Base-by-base conservation (phyloP, 1,139 yeast genomes). In the Blastobotrys buckinghamii region DNA sequence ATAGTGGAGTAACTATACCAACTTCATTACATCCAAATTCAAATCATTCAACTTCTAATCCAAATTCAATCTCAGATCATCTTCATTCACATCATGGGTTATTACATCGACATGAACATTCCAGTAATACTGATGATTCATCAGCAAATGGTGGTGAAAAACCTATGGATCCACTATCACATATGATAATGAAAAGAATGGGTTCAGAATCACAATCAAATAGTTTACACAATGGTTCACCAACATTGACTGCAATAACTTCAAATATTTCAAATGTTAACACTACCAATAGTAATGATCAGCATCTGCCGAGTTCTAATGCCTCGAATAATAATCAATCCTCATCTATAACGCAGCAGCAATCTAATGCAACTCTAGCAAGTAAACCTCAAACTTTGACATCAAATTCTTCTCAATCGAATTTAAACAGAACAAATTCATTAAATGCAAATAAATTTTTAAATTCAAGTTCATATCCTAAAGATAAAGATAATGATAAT, bases 131-230 rank as follows among this genome's bases (percentile, higher is more conserved):
- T 15, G 50, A 39, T 15, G 42, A 40, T 24, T 24, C 33, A 17
- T 34, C 30, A 8, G 26, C 27, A 24, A 13, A 13, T 12, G 5
- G 5, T 29, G 9, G 9, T 6, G 32, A 29, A 29, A 29, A 29
- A 29, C 10, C 13, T 6, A 35, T 44, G 10, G 50, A 50, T 19
- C 53, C 53, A 27, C 30, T 50, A 17, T 47, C 53, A 15, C 46
- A 45, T 20, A 26, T 48, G 45, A 50, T 50, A 30, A 38, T 50
- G 32, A 44, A 45, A 27, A 43, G 53, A 17, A 49, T 36, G 9
- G 53, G 53, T 1, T 41, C 50, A 13, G 45, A 45, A 13, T 45
- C 51, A 15, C 43, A 33, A n/a, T 29, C 39, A 8, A 41, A 16
- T 24, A 33, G 43, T 34, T 43, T 37, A 9, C 50, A 42, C 10